Conservation (phyloP, 768 basidiomycete species). For the Trametes cinnabarina region DNA sequence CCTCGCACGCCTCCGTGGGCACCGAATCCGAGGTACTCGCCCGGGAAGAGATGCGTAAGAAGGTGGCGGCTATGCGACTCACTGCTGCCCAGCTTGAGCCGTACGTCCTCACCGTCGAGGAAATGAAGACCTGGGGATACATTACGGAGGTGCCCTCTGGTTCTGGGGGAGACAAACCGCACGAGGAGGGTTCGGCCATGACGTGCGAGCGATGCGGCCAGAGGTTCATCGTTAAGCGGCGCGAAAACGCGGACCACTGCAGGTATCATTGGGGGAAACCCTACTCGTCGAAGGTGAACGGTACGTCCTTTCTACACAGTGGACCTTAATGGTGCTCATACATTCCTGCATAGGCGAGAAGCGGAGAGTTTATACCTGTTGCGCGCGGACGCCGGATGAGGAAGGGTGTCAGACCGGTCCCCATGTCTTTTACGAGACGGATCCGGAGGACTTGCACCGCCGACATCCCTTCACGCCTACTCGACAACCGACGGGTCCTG, state of each 20-base stretch:
- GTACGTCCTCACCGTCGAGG: conserved; percentile 55
- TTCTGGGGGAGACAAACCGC: conserved; percentile 61
- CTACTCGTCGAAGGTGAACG: conserved; percentile 59
- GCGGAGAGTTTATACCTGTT: conserved; percentile 73
- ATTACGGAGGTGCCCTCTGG: conserved; percentile 65
- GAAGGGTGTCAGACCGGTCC: conserved; percentile 76
- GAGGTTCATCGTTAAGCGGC: conserved; percentile 64
- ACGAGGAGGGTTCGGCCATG: conserved; percentile 54
- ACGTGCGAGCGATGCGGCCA: conserved; percentile 81
- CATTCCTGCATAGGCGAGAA: conserved; percentile 52
- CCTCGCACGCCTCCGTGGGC: conserved; percentile 72
- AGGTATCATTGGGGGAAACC: conserved; percentile 81
- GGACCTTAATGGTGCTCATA: background rate
- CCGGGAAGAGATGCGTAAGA: conserved; percentile 54
- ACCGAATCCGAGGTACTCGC: conserved; percentile 63
- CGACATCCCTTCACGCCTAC: conserved; percentile 71
- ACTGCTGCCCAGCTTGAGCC: conserved; percentile 52
- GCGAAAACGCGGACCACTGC: conserved; percentile 62
- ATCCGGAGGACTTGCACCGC: conserved; percentile 61
- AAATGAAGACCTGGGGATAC: conserved; percentile 69
- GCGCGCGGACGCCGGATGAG: conserved; percentile 57
- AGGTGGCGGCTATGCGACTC: conserved; percentile 51
- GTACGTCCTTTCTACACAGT: conserved; percentile 38
- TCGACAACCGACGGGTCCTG: conserved; percentile 20
- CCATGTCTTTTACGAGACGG: conserved; percentile 88